phyloP scores from a whole-genome alignment of 768 basidiomycete genomes.

The Podaxis sp. region DNA sequence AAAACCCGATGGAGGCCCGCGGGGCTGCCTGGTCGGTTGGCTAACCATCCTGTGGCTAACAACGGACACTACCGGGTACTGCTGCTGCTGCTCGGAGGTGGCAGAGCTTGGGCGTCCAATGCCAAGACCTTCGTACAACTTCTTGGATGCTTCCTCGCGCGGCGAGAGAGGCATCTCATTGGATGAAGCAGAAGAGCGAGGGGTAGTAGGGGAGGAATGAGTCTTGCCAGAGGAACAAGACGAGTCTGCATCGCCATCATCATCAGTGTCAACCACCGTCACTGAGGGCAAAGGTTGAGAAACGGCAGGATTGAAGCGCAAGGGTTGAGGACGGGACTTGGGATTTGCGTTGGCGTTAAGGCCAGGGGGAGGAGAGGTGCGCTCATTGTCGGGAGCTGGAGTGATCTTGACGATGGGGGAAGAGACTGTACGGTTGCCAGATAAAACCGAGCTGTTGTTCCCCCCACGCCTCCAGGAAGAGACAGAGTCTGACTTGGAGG shows the following conservation, averaged over 20 bases:
- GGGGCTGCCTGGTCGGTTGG: constrained; percentile 79
- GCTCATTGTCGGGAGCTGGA: constrained; percentile 59
- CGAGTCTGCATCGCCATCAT: constrained; percentile 51
- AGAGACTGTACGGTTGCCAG: constrained; percentile 56
- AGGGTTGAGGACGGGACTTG: constrained; percentile 60
- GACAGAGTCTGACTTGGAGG: constrained; percentile 70
- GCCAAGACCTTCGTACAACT: constrained; percentile 85
- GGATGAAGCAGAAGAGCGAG: constrained; percentile 60
- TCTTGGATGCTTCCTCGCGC: constrained; percentile 84
- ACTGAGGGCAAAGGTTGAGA: constrained; percentile 52
- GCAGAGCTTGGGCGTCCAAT: constrained; percentile 64
- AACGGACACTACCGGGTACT: constrained; percentile 31
- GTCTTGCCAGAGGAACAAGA: constrained; percentile 58
- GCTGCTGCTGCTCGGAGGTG: constrained; percentile 33
- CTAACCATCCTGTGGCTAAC: constrained; percentile 58
- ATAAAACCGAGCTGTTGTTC: constrained; percentile 67
- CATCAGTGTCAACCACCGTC: constrained; percentile 49
- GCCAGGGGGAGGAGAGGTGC: constrained; percentile 23
- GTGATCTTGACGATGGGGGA: constrained; percentile 71
- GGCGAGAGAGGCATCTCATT: constrained; percentile 65
- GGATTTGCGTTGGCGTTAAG: constrained; percentile 5
- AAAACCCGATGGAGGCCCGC: constrained; percentile 80
- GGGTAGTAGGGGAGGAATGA: constrained; percentile 73
- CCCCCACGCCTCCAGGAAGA: constrained; percentile 79
- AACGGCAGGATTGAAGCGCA: constrained; percentile 53